These are phyloP conservation scores for Saussurea involucrata DNA, from an alignment of 129 eudicot genomes.

Conservation along the genomic window DNA sequence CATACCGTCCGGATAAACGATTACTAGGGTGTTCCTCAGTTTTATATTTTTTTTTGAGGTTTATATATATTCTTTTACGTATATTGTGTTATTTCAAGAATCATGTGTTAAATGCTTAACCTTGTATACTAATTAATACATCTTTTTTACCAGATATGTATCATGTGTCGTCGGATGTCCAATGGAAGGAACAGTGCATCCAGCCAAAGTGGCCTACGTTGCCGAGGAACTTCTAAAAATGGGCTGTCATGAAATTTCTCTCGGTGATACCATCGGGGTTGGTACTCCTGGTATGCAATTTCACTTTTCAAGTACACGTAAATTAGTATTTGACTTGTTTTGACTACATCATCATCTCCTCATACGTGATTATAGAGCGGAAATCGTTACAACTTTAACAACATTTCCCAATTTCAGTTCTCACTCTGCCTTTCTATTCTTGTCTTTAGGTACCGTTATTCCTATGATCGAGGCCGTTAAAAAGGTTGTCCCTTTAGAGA, in stretches of 20 bases:
- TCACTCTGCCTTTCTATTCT: not conserved
- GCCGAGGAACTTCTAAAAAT: conserved; percentile 68
- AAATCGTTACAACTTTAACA: not conserved
- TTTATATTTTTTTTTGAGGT: too few relatives aligned
- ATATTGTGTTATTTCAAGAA: not conserved
- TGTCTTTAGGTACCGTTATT: conserved; percentile 54
- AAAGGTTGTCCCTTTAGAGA: conserved; percentile 61
- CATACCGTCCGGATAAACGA: too few relatives aligned
- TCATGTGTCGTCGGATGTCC: conserved; percentile 97
- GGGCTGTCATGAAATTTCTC: conserved; percentile 90
- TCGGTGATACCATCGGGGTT: conserved; percentile 91
- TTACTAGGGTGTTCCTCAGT: too few relatives aligned
- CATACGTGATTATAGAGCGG: not conserved
- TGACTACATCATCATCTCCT: not conserved
- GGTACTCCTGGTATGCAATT: conserved; percentile 81
- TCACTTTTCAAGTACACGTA: not conserved
- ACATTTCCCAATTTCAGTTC: not conserved
- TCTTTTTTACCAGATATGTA: conserved; percentile 53
- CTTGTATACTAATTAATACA: conserved; percentile 3
- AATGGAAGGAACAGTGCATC: conserved; percentile 79
- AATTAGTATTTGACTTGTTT: not conserved
- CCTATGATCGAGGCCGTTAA: conserved; percentile 83
- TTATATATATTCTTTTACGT: not conserved
- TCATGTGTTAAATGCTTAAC: not conserved
- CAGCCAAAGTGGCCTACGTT: conserved; percentile 78